These are phyloP conservation scores for Mycosphaerella arachidis DNA, from an alignment of 2,329 filamentous ascomycete genomes.

Conservation along the genomic window DNA sequence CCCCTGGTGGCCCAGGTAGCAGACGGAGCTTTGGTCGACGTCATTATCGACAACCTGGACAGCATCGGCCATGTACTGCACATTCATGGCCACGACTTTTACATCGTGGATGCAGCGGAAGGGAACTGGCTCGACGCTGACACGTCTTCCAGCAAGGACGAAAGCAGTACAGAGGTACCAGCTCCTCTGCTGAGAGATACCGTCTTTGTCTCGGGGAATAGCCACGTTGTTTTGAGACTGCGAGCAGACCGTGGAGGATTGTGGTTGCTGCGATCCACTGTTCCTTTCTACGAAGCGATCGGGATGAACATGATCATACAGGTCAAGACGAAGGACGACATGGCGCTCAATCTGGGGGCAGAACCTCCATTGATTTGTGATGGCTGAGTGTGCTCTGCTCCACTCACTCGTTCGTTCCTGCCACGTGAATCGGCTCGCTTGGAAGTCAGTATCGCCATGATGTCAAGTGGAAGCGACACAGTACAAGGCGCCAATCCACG, in stretches of 20 bases:
- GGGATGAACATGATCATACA: conserved; percentile 15
- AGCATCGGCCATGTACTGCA: conserved; percentile 48
- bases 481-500: no score
- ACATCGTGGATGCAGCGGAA: conserved; percentile 13
- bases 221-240: conserved; percentile 34
- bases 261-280: conserved; percentile 37
- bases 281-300: conserved; percentile 29
- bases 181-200: conserved; percentile 30
- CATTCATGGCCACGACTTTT: conserved; percentile 31
- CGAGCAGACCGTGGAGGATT: conserved; percentile 33
- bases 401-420: no score
- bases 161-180: background rate
- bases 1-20: conserved; percentile 36
- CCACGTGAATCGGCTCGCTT: background rate
- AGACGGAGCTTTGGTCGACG: conserved; percentile 38
- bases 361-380: background rate
- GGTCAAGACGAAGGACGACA: background rate
- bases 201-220: conserved; percentile 30
- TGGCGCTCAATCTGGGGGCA: background rate
- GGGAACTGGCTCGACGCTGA: background rate
- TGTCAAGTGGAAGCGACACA: no score
- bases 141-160: background rate
- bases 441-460: background rate
- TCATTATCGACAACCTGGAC: conserved; percentile 50
- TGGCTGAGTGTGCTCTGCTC: background rate